Evolutionary conservation across 441 rosid species (phyloP).

Genomic region (Euphorbia celastroides): DNA sequence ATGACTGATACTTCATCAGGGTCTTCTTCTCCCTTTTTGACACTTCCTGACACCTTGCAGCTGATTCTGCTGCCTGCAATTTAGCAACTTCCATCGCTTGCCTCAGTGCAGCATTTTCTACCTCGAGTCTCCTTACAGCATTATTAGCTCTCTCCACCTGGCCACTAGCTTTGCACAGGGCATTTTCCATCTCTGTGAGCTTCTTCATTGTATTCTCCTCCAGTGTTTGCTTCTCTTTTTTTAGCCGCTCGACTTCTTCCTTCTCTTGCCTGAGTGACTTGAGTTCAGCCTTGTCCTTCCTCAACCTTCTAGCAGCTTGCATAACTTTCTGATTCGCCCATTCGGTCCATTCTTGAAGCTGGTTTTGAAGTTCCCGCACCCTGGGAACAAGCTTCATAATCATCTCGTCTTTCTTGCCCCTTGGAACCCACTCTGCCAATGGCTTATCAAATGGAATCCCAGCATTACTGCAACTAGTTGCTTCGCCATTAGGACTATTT

Average conservation of each 20-base stretch:
- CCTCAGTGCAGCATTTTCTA: conserved; percentile 60
- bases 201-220: conserved; percentile 85
- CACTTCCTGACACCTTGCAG: conserved; percentile 67
- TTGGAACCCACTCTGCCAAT: conserved; percentile 50
- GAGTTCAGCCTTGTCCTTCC: conserved; percentile 77
- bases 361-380: conserved; percentile 57
- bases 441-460: conserved; percentile 49
- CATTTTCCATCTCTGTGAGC: conserved; percentile 84
- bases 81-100: conserved; percentile 76
- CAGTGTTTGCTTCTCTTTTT: conserved; percentile 65
- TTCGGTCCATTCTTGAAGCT: conserved; percentile 84
- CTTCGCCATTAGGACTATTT: conserved; percentile 25
- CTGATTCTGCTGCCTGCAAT: conserved; percentile 61
- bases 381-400: conserved; percentile 64
- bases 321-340: conserved; percentile 98
- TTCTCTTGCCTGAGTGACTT: conserved; percentile 81
- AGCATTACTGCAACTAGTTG: conserved; percentile 25
- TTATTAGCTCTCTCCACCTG: conserved; percentile 74
- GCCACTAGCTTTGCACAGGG: conserved; percentile 65
- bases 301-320: conserved; percentile 87
- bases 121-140: conserved; percentile 68
- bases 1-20: conserved; percentile 53
- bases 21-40: conserved; percentile 71
- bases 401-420: conserved; percentile 69
- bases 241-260: conserved; percentile 79